Evolutionary conservation across 345 rosid genomes (phyloP), one percentile per base, ranked within the genome.

Genomic region (Clarkia xantiana): DNA sequence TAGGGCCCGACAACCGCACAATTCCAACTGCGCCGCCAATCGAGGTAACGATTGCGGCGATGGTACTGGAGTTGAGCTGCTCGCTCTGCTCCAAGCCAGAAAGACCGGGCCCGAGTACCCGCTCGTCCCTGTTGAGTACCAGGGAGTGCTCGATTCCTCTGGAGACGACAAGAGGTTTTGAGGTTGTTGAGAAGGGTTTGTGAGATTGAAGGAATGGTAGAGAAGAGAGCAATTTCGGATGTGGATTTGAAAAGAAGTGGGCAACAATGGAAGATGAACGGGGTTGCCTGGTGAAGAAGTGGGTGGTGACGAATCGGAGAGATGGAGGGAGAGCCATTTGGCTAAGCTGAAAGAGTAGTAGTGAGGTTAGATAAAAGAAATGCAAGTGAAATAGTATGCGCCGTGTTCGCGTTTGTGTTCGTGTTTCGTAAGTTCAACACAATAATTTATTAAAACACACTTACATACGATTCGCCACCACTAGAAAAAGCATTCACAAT

Each of bases 21-120:
- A 82, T 82, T 41, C 97, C 94, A 13, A 89, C 90, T 0, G 95
- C 82, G 1, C 94, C 95, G 9, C 95, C 95, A 10, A 85, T 9
- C 14, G 94, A 78, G 9, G 95, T 89, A 43, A 85, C 87, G 40
- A 85, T 82, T 17, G 97, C 94, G 0, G 77, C 94, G 56, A 82
- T 82, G 0, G 95, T 85, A 50, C 75, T 56, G 18, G 75, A 65
- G 54, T 59, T 58, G 46, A 50, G 75, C 47, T 38, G 25, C 2
- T 57, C 38, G 54, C 47, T 40, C 14, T 66, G 74, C 11, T 12
- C 50, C 41, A 49, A 54, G 14, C 56, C 58, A 14, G 55, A 53
- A 9, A 52, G 53, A 44, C 59, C 61, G 1, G 58, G 53, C 45
- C 68, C 66, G 39, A 52, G 47, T 50, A 82, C 52, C 45, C 90